A percentile compares a stretch with the other conserved stretches of the same genome.
Evolutionary conservation across 1,284 basidiomycete species (phyloP).

Genomic region (Boletus calvinii): DNA sequence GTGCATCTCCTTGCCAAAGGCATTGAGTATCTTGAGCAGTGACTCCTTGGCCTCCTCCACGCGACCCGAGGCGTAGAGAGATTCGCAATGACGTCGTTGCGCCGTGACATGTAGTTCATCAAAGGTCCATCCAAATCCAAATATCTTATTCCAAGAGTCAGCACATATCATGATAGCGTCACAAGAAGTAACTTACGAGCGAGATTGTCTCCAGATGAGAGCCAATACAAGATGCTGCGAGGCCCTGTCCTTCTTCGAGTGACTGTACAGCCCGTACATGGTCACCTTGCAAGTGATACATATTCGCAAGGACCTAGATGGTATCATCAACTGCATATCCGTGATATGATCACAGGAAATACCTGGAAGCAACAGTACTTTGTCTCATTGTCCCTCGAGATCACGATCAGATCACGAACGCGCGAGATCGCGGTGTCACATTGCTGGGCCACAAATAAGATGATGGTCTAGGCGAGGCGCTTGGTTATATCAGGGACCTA

Average conservation of each 20-base stretch:
- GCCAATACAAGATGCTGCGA: background rate
- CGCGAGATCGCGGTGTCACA: background rate
- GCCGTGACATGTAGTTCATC: too few species aligned
- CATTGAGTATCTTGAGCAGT: too few species aligned
- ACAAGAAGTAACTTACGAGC: background rate
- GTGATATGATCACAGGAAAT: background rate
- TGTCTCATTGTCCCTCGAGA: background rate
- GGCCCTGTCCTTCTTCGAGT: background rate
- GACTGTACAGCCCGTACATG: background rate
- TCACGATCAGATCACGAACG: background rate
- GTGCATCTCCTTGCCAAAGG: too few species aligned
- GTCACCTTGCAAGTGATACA: background rate
- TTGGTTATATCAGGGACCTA: background rate
- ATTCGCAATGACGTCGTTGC: too few species aligned
- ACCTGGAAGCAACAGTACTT: constrained; percentile 5
- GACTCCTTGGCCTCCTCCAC: too few species aligned
- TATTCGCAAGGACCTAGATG: too few species aligned
- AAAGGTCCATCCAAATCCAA: background rate
- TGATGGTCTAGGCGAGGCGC: background rate
- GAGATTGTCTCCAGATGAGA: background rate
- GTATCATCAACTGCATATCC: background rate
- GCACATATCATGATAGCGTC: background rate
- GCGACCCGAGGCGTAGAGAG: too few species aligned
- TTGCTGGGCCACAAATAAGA: constrained; percentile 3
- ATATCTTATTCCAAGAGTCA: background rate